phyloP scores from a whole-genome alignment of 495 filamentous ascomycete genomes.

The Parmelia sp. region DNA sequence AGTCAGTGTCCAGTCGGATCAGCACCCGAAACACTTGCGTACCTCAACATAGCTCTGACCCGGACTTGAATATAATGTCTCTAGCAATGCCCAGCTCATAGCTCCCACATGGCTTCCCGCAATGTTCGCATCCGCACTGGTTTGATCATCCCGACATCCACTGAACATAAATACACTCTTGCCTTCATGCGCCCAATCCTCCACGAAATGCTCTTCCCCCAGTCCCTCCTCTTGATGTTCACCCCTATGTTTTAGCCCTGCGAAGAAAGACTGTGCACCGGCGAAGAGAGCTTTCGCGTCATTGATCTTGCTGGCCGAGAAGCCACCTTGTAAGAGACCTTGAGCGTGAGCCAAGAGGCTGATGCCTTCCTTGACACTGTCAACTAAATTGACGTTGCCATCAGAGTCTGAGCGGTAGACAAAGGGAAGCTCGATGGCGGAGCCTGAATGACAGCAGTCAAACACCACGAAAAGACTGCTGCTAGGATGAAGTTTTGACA shows the following conservation, averaged over 20 bases:
- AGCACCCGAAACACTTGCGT: slow-evolving; percentile 5
- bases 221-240: slow-evolving; percentile 42
- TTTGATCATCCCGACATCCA: slow-evolving; percentile 56
- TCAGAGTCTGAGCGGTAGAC: slow-evolving; percentile 50
- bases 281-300: slow-evolving; percentile 50
- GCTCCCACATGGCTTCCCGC: slow-evolving; percentile 39
- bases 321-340: slow-evolving; percentile 48
- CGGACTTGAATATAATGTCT: slow-evolving; percentile 43
- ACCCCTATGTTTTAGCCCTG: slow-evolving; percentile 40
- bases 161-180: slow-evolving; percentile 56
- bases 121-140: slow-evolving; percentile 53
- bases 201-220: slow-evolving; percentile 44
- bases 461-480: slow-evolving; percentile 52
- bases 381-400: slow-evolving; percentile 49
- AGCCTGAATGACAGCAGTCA: slow-evolving; percentile 60
- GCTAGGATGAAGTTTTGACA: slow-evolving; percentile 45
- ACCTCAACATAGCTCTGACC: slow-evolving; percentile 49
- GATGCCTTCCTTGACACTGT: slow-evolving; percentile 49
- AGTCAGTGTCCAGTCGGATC: not conserved
- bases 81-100: slow-evolving; percentile 55
- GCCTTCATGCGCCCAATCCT: slow-evolving; percentile 47
- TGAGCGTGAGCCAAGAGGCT: slow-evolving; percentile 40
- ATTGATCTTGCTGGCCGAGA: slow-evolving; percentile 40
- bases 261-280: slow-evolving; percentile 50
- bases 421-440: slow-evolving; percentile 53